Conservation (phyloP, 441 rosid species). For the Manihot esculenta region DNA sequence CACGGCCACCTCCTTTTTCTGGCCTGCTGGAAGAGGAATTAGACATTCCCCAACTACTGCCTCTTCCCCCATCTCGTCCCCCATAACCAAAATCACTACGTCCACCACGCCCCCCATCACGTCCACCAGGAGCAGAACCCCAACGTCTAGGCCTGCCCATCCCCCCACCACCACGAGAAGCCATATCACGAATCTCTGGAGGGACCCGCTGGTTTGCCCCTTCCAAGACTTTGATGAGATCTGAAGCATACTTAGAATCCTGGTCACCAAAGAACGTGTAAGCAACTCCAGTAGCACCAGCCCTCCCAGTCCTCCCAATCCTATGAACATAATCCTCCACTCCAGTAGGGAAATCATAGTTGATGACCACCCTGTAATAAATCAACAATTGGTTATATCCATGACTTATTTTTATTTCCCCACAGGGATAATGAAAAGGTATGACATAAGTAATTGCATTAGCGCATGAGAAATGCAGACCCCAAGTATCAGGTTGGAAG, state of each 20-base stretch:
- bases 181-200: constrained; percentile 80
- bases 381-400: constrained; percentile 7
- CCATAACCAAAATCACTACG: constrained; percentile 45
- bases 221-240: constrained; percentile 84
- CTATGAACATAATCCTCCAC: constrained; percentile 98
- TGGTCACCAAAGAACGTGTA: constrained; percentile 86
- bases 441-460: neutral
- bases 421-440: neutral
- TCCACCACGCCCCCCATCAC: constrained; percentile 62
- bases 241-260: constrained; percentile 89
- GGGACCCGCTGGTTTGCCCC: constrained; percentile 93
- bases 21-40: constrained; percentile 34
- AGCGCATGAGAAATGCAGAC: neutral
- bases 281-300: constrained; percentile 95
- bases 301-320: constrained; percentile 98
- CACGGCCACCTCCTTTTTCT: constrained; percentile 51
- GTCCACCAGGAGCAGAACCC: constrained; percentile 60
- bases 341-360: constrained; percentile 95
- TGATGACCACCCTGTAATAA: constrained; percentile 74
- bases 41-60: constrained; percentile 42
- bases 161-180: constrained; percentile 82
- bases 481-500: neutral
- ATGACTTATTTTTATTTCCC: neutral
- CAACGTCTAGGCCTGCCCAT: constrained; percentile 67
- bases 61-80: constrained; percentile 50